Base-by-base conservation (phyloP, 805 yeast genomes). In the Saccharomycopsis javanensis region DNA sequence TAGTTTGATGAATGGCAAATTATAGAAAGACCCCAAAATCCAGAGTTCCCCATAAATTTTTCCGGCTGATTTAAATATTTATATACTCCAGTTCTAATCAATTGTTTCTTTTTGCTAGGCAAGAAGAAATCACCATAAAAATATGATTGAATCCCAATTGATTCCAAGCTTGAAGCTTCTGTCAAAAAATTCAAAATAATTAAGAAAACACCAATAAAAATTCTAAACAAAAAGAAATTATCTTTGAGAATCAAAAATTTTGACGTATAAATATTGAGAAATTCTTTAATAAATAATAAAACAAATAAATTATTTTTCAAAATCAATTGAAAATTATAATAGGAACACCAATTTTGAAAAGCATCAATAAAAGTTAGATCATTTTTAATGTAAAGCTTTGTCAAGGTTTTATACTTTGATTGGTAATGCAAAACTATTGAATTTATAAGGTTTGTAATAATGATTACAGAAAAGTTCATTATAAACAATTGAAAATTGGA, bases 91-190 rank as follows among this genome's bases (percentile, higher is more conserved):
- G 87, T 85, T 61, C 84, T 84, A 0, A 91, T 82, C 63, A 87
- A 73, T 61, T 74, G 74, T 57, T 73, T 74, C 25, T 73, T 73
- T 20, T 76, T 71, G 55, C 75, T 78, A 37, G 86, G 81, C 58
- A 85, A 71, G 69, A 86, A 87, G 69, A 87, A 87, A 68, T 87
- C 96, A 57, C 96, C 95, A 68, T 84, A 87, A 65, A 86, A 87
- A 94, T 94, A 87, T n/a, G 95, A 94, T 69, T 83, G 86, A 60
- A 85, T 85, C 1, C 92, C 92, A 62, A 87, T 81, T 53, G 86
- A 81, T 50, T 80, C 79, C 61, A 82, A 76, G 37, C 86, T 85
- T 31, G 88, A 85, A 25, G 75, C 64, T 62, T 85, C 81, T 35
- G 88, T 84, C 85, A 88, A 82, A 16, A 77, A 66, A 64, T 87